Evolutionary conservation across 2,329 filamentous ascomycete species (phyloP).

Genomic region (Apiospora saccharicola): DNA sequence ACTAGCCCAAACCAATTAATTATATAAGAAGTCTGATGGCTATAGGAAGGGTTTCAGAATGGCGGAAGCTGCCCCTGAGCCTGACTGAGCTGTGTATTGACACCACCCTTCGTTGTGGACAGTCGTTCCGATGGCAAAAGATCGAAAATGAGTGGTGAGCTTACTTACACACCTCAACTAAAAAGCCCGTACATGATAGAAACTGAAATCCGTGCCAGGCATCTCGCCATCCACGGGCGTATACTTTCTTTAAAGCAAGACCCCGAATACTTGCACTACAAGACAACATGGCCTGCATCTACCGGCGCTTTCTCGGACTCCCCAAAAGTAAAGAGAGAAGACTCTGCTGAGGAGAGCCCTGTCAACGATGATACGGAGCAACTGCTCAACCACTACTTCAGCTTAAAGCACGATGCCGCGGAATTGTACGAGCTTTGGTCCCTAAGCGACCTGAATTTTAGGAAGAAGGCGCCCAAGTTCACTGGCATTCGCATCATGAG

Average conservation of each 20-base stretch:
- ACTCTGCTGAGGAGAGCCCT: constrained; percentile 12
- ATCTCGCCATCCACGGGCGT: constrained; percentile 84
- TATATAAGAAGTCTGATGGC: constrained; percentile 39
- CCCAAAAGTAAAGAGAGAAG: constrained; percentile 40
- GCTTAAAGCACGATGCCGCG: constrained; percentile 78
- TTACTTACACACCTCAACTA: neutral
- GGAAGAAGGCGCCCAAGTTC: constrained; percentile 84
- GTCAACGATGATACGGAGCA: constrained; percentile 71
- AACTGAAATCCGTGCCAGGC: constrained; percentile 54
- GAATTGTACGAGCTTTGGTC: constrained; percentile 89
- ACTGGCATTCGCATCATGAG: constrained; percentile 89
- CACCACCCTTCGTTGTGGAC: constrained; percentile 91
- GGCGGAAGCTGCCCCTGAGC: constrained; percentile 85
- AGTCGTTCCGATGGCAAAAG: constrained; percentile 96
- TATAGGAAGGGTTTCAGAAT: constrained; percentile 68
- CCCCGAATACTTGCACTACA: constrained; percentile 78
- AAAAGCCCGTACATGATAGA: neutral
- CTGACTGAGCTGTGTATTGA: constrained; percentile 91
- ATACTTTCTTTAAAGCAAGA: constrained; percentile 89
- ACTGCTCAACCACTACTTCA: constrained; percentile 86
- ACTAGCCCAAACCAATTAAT: neutral
- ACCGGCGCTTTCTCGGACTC: neutral
- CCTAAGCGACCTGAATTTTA: constrained; percentile 76
- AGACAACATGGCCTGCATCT: constrained; percentile 63
- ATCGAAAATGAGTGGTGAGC: constrained; percentile 81